Conservation (phyloP, 305 asterid species). For the Fraxinus angustifolia region DNA sequence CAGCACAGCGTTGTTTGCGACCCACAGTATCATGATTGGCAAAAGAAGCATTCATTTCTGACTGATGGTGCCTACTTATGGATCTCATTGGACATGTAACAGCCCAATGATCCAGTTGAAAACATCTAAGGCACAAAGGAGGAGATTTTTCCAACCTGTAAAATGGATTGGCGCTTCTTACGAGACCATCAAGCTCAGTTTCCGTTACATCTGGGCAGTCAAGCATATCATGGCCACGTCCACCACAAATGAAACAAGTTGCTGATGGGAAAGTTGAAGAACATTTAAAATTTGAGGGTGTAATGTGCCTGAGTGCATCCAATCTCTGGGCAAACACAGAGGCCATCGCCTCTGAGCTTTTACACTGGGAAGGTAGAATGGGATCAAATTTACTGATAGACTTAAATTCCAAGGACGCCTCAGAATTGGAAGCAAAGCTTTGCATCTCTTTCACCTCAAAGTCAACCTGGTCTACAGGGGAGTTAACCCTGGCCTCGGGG, state of each 20-base stretch:
- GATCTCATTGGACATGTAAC: conserved; percentile 46
- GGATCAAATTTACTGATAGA: conserved; percentile 21
- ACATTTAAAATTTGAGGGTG: conserved; percentile 29
- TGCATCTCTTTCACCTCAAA: conserved; percentile 21
- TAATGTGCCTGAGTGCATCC: conserved; percentile 53
- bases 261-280: conserved; percentile 18
- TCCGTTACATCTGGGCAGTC: conserved; percentile 41
- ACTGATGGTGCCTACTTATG: conserved; percentile 22
- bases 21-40: not conserved
- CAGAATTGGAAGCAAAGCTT: conserved; percentile 16
- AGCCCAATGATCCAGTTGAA: conserved; percentile 68
- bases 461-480: not conserved
- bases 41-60: conserved; percentile 7
- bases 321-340: conserved; percentile 59
- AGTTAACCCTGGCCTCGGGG: not conserved
- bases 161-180: conserved; percentile 33
- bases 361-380: conserved; percentile 21
- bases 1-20: conserved; percentile 5
- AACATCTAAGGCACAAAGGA: conserved; percentile 57
- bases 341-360: conserved; percentile 47
- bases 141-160: conserved; percentile 34
- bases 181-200: conserved; percentile 48
- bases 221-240: conserved; percentile 46
- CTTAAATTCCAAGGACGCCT: conserved; percentile 34
- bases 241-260: conserved; percentile 59